Evolutionary conservation across 2,329 filamentous ascomycete genomes (phyloP).

Genomic region (Myotisia sp.): DNA sequence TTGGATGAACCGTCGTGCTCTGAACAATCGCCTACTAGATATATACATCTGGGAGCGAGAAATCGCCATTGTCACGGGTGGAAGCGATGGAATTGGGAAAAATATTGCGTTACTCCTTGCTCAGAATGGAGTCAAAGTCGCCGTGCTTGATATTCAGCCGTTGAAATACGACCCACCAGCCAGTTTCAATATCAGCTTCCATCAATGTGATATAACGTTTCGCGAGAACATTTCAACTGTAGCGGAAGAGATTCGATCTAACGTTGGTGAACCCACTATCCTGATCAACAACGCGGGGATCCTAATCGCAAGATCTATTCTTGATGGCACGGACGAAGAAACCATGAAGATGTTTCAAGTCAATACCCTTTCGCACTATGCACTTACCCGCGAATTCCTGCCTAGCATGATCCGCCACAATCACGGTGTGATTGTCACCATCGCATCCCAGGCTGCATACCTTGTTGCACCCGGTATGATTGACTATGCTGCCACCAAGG

Average conservation of each 20-base stretch:
- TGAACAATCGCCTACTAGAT: conserved; percentile 31
- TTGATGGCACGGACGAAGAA: conserved; percentile 43
- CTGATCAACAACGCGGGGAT: conserved; percentile 61
- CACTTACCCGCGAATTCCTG: conserved; percentile 52
- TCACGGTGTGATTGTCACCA: conserved; percentile 60
- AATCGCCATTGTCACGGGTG: conserved; percentile 60
- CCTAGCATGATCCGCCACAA: conserved; percentile 48
- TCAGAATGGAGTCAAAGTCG: conserved; percentile 50
- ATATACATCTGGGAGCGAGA: conserved; percentile 46
- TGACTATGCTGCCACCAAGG: conserved; percentile 55
- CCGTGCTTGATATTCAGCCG: conserved; percentile 55
- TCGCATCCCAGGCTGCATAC: conserved; percentile 51
- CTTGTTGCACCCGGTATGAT: conserved; percentile 48
- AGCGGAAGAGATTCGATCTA: conserved; percentile 38
- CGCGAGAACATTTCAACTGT: conserved; percentile 38
- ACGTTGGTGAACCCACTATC: conserved; percentile 47
- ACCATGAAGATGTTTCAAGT: conserved; percentile 56
- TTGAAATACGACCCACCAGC: conserved; percentile 28
- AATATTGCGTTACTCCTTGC: conserved; percentile 52
- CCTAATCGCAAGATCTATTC: conserved; percentile 45
- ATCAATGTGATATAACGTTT: conserved; percentile 55
- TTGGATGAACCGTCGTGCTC: conserved; percentile 38
- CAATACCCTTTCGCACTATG: conserved; percentile 55
- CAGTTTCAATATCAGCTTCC: conserved; percentile 53
- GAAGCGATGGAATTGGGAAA: conserved; percentile 58